Evolutionary conservation across 2,329 filamentous ascomycete species (phyloP), one percentile per base, ranked within the genome.

Genomic region (Colletotrichum phormii): DNA sequence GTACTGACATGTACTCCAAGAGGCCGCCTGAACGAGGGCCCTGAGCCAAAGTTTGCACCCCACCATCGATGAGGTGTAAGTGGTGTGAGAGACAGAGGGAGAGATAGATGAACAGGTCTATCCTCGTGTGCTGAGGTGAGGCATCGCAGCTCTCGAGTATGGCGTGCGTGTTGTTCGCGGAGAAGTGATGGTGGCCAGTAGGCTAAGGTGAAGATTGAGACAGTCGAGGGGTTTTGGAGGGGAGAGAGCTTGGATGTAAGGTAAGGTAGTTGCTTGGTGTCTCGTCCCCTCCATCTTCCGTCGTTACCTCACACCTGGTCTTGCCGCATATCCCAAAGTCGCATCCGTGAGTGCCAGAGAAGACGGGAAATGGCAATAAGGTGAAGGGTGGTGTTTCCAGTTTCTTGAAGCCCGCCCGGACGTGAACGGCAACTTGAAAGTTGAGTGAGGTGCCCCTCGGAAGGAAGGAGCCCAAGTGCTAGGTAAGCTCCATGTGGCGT

Each of bases 41-140:
- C 33, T 60, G 54, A 61, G 61, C 70, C 59, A 70, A 58, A 61
- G 66, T 71, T 71, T 65, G 37, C 61, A 57, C 60, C 71, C 71
- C 66, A 51, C 71, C 54, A 46, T 49, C 18, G 59, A 72, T 33
- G 65, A 72, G 54, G 64, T 68, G 69, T 64, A 72, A 68, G 54
- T 60, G 69, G 70, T 64, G 70, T 46, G 65, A 64, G 55, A 13
- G 49, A 42, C 37, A 53, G 37, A 42, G 18, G 58, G 29, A 63
- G 49, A 58, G 51, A 63, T 18, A 58, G 26, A 22, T 57, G 22
- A 35, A 68, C 8, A 58, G 35, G 13, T 51, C 26, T 31, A 29
- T 33, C 42, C 46, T 24, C 49, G 13, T 8, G 35, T 46, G 42
- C 7, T 22, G 18, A 31, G 31, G 33, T 5, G 59, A 42, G 9